phyloP scores from a whole-genome alignment of 1,284 basidiomycete species.

The Somion occarium region DNA sequence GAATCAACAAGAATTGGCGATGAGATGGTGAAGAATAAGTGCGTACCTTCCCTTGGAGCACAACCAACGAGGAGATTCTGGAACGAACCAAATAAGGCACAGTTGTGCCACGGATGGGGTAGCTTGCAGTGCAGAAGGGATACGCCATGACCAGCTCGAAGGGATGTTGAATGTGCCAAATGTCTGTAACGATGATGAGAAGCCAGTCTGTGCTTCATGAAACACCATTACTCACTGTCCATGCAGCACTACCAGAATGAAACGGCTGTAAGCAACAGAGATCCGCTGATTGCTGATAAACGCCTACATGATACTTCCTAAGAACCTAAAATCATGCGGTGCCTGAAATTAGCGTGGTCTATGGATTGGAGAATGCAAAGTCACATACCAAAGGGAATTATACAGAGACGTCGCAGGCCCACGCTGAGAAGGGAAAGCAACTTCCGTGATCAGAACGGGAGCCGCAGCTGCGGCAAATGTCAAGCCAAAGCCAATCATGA shows the following conservation, averaged over 20 bases:
- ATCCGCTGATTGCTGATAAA: neutral
- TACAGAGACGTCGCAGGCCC: slow-evolving; percentile 49
- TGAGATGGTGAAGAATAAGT: slow-evolving; percentile 7
- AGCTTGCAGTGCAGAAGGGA: slow-evolving; percentile 59
- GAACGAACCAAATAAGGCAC: slow-evolving; percentile 47
- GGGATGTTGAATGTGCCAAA: slow-evolving; percentile 53
- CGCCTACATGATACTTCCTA: slow-evolving; percentile 40
- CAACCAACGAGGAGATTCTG: slow-evolving; percentile 60
- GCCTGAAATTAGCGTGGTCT: neutral
- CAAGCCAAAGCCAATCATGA: slow-evolving; percentile 50
- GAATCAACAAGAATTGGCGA: neutral
- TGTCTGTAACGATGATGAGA: slow-evolving; percentile 31
- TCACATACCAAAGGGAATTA: slow-evolving; percentile 47
- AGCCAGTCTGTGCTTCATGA: neutral
- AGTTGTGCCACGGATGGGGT: slow-evolving; percentile 54
- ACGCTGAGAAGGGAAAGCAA: slow-evolving; percentile 50
- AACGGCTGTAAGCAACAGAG: no score
- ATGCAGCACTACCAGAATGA: slow-evolving; percentile 41
- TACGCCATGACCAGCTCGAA: slow-evolving; percentile 52
- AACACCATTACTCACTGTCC: slow-evolving; percentile 32
- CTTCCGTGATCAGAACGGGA: slow-evolving; percentile 49
- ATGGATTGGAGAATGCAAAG: neutral
- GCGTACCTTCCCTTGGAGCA: slow-evolving; percentile 44
- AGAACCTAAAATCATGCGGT: slow-evolving; percentile 21
- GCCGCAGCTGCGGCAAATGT: slow-evolving; percentile 49